These are phyloP conservation scores for Candida piceae DNA, from an alignment of 805 yeast species.

Conservation along the genomic window DNA sequence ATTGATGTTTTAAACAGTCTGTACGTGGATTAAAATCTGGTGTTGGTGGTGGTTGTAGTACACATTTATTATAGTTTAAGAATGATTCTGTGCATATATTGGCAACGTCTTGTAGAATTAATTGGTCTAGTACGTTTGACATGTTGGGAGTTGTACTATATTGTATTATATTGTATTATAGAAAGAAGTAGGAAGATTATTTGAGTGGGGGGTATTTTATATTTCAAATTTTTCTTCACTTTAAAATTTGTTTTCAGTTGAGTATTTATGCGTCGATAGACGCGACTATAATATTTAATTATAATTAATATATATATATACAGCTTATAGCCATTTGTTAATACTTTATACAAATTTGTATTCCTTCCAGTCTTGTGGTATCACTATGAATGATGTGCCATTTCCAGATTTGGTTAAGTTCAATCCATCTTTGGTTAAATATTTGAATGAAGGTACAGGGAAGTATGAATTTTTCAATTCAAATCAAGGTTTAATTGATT, in stretches of 20 bases:
- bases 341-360: too few relatives aligned
- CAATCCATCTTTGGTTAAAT: constrained; percentile 15
- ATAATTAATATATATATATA: too few relatives aligned
- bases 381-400: too few relatives aligned
- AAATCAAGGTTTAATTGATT: constrained; percentile 18
- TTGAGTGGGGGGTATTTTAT: too few relatives aligned
- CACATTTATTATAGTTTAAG: constrained; percentile 67
- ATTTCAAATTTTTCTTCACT: too few relatives aligned
- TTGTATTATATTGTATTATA: neutral
- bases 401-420: constrained; percentile 9
- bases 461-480: constrained; percentile 18
- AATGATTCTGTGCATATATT: constrained; percentile 70
- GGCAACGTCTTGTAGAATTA: constrained; percentile 75
- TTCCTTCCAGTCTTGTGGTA: too few relatives aligned
- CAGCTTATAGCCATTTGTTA: too few relatives aligned
- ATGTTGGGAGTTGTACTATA: constrained; percentile 20
- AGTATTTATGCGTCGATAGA: neutral
- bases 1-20: constrained; percentile 53
- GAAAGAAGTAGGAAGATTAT: too few relatives aligned
- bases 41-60: constrained; percentile 37
- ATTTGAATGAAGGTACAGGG: constrained; percentile 3
- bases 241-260: too few relatives aligned
- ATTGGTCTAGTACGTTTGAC: constrained; percentile 58
- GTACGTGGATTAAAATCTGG: constrained; percentile 35
- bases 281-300: too few relatives aligned